A percentile compares a stretch with the other conserved stretches of the same genome.
These are phyloP conservation scores for Zygoascus biomembranicola DNA, from an alignment of 805 yeast genomes.

Conservation along the genomic window DNA sequence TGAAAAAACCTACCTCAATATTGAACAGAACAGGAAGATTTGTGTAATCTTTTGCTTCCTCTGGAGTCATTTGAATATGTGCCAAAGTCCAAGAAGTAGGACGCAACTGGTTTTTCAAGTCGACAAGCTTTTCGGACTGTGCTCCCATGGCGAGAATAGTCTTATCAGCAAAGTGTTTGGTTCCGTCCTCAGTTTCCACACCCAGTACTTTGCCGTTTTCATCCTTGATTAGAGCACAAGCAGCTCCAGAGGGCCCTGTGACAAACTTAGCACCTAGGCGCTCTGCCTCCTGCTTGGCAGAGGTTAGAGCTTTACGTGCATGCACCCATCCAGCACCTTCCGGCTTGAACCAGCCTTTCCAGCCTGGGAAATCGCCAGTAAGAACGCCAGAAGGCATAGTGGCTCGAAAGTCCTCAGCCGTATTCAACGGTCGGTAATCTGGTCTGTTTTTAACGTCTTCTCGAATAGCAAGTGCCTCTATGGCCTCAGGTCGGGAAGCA, in stretches of 20 bases:
- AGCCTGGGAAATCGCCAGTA: background rate
- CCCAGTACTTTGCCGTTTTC: slow-evolving; percentile 16
- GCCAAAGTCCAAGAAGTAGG: slow-evolving; percentile 38
- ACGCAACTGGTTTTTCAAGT: slow-evolving; percentile 30
- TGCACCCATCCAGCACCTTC: slow-evolving; percentile 33
- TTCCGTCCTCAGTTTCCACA: slow-evolving; percentile 19
- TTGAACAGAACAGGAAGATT: slow-evolving; percentile 32
- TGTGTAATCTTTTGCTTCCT: slow-evolving; percentile 28
- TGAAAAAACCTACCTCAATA: slow-evolving; percentile 34
- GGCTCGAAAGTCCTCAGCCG: slow-evolving; percentile 21
- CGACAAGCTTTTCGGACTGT: slow-evolving; percentile 28
- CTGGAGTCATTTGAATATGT: slow-evolving; percentile 31
- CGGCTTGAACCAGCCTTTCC: slow-evolving; percentile 1
- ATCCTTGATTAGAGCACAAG: background rate
- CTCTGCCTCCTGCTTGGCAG: slow-evolving; percentile 24
- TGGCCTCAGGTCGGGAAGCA: background rate
- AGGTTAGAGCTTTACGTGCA: slow-evolving; percentile 29
- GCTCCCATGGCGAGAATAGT: slow-evolving; percentile 36
- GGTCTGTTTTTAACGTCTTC: background rate
- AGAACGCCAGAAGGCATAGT: slow-evolving; percentile 11
- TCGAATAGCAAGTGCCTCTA: background rate
- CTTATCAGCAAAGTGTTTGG: slow-evolving; percentile 17
- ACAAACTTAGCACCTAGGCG: slow-evolving; percentile 30
- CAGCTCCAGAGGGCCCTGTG: slow-evolving; percentile 9
- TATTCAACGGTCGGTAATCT: slow-evolving; percentile 4